Conservation (phyloP, 2,329 filamentous ascomycete genomes). For the Calonectria naviculata region DNA sequence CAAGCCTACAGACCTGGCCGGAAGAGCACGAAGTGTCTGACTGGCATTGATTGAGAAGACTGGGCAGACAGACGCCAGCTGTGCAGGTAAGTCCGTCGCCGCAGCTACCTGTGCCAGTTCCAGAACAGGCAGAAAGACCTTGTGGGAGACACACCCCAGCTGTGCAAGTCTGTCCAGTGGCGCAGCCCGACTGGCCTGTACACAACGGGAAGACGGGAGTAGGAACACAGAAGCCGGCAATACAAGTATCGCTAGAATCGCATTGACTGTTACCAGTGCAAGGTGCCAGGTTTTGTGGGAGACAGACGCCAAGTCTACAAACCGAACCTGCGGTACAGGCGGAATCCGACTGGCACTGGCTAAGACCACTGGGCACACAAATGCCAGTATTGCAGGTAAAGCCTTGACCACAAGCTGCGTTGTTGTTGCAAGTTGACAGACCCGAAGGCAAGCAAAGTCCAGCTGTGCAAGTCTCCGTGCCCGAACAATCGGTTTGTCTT, state of each 20-base stretch:
- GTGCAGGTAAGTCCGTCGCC: background rate
- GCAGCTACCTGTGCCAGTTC: background rate
- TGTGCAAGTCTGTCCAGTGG: background rate
- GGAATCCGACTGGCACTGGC: background rate
- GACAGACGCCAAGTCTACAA: constrained; percentile 2
- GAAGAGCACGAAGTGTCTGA: background rate
- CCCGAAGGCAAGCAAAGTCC: constrained; percentile 2
- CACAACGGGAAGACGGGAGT: background rate
- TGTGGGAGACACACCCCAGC: constrained; percentile 4
- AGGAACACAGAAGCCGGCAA: background rate
- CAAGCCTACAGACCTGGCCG: background rate
- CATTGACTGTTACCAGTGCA: background rate
- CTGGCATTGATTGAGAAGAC: background rate
- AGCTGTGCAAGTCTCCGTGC: background rate
- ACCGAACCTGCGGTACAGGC: background rate
- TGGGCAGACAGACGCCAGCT: background rate
- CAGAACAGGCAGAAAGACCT: background rate
- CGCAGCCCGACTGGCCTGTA: background rate
- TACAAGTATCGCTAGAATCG: background rate
- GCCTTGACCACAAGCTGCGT: background rate
- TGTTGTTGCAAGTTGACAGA: background rate
- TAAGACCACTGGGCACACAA: background rate
- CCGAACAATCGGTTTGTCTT: background rate
- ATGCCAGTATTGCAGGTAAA: background rate
- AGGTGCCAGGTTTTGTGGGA: background rate